phyloP scores from a whole-genome alignment of 345 rosid species.

The Firmiana major region DNA sequence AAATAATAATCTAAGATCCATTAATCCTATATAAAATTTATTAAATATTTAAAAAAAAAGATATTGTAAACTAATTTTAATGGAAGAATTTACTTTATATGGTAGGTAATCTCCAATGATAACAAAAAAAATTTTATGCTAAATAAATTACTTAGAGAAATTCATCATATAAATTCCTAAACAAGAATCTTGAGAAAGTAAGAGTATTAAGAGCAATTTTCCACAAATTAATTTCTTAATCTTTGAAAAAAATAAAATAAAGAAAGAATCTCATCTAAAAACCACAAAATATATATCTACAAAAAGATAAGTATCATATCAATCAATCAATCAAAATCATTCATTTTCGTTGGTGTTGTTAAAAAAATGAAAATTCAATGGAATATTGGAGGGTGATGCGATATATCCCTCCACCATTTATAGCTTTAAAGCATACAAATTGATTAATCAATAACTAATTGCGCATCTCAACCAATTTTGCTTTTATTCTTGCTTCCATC shows the following conservation, averaged over 20 bases:
- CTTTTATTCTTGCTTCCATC: not conserved
- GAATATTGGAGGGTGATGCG: not conserved
- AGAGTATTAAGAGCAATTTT: not conserved
- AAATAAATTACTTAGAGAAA: too few species aligned
- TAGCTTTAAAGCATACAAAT: not conserved
- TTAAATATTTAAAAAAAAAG: not conserved
- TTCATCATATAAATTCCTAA: not conserved
- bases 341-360: too few species aligned
- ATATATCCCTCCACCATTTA: not conserved
- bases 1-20: too few species aligned
- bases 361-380: too few species aligned
- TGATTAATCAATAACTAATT: not conserved
- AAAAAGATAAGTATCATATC: not conserved
- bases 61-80: too few species aligned
- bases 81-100: too few species aligned
- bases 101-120: not conserved
- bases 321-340: not conserved
- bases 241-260: not conserved
- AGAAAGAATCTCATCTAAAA: not conserved
- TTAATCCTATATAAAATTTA: too few species aligned
- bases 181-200: not conserved
- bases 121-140: not conserved
- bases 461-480: conserved; percentile 4
- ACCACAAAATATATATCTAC: not conserved
- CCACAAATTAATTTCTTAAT: not conserved